Evolutionary conservation across 768 basidiomycete genomes (phyloP), one percentile per base, ranked within the genome.

Genomic region (Trametes sanguinea): DNA sequence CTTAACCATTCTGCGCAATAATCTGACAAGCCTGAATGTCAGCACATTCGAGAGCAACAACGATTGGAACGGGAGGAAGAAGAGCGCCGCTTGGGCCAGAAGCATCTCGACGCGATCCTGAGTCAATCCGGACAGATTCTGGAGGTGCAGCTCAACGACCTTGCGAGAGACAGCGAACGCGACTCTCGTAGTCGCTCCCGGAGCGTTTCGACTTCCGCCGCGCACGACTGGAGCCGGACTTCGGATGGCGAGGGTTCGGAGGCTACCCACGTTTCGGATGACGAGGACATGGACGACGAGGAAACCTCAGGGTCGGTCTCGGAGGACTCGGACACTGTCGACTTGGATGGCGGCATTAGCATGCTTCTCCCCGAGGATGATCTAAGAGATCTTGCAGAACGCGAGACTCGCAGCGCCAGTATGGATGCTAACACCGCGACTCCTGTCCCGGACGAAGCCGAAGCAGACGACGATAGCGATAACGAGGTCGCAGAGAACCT

Each of bases 91-190:
- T 80, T 87, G 5, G 93, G 95, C 0, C 89, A 89, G 62, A 86
- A 88, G 64, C 95, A 97, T 74, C 81, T 98, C 22, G 91, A 95
- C 72, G 92, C 89, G 4, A 92, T 98, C 64, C 78, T 98, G 48
- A 85, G 94, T 74, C 90, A 95, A 68, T 95, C 93, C 39, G 91
- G 91, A 0, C 87, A 89, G 51, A 85, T 96, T 59, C 76, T 97
- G 62, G 88, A 90, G 68, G 89, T 92, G 1, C 95, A 96, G 69
- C 87, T 90, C 48, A 80, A 82, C 1, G 90, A 91, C 67, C 75
- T 94, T 47, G 63, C 54, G 5, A 42, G 37, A 9, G 58, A 56
- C 14, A 76, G 77, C 1, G 79, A 81, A 52, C 80, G 79, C 7
- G 30, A 32, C 22, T 52, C 54, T 6, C 76, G 79, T 29, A 92